Evolutionary conservation across 441 rosid genomes (phyloP).

Genomic region (Hura crepitans): DNA sequence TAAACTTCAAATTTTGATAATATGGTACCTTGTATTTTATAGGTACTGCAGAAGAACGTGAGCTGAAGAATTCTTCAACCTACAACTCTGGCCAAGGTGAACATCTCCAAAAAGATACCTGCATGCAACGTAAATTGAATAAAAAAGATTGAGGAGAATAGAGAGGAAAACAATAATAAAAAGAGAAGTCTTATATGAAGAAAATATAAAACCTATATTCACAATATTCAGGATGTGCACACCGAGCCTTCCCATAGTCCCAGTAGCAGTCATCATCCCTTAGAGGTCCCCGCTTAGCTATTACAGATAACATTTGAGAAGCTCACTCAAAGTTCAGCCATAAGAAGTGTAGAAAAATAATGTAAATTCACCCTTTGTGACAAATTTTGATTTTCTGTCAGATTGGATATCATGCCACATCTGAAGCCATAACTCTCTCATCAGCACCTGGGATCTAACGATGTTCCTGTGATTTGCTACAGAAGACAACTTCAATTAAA

Average conservation of each 20-base stretch:
- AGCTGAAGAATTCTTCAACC: slow-evolving; percentile 72
- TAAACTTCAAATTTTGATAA: slow-evolving; percentile 9
- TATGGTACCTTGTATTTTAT: slow-evolving; percentile 43
- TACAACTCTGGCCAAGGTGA: slow-evolving; percentile 97
- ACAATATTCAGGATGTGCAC: slow-evolving; percentile 92
- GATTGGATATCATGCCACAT: slow-evolving; percentile 93
- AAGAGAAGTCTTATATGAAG: background rate
- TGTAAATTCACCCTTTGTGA: slow-evolving; percentile 69
- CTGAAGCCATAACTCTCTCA: slow-evolving; percentile 99
- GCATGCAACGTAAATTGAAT: slow-evolving; percentile 23
- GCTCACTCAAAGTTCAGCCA: slow-evolving; percentile 19
- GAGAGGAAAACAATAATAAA: background rate
- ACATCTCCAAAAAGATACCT: slow-evolving; percentile 92
- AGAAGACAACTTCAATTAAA: slow-evolving; percentile 28
- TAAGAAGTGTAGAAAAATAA: background rate
- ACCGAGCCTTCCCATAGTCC: slow-evolving; percentile 96
- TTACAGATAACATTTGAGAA: slow-evolving; percentile 4
- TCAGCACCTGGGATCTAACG: slow-evolving; percentile 77
- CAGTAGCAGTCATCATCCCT: slow-evolving; percentile 92
- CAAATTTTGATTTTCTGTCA: slow-evolving; percentile 55
- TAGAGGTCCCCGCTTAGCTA: slow-evolving; percentile 70
- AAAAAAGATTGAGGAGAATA: background rate
- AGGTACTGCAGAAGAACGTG: slow-evolving; percentile 61
- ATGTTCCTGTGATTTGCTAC: slow-evolving; percentile 97
- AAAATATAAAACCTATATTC: slow-evolving; percentile 56